These are phyloP conservation scores for Tetrahymena borealis DNA, from an alignment of 73 alveolate genomes.

Conservation along the genomic window DNA sequence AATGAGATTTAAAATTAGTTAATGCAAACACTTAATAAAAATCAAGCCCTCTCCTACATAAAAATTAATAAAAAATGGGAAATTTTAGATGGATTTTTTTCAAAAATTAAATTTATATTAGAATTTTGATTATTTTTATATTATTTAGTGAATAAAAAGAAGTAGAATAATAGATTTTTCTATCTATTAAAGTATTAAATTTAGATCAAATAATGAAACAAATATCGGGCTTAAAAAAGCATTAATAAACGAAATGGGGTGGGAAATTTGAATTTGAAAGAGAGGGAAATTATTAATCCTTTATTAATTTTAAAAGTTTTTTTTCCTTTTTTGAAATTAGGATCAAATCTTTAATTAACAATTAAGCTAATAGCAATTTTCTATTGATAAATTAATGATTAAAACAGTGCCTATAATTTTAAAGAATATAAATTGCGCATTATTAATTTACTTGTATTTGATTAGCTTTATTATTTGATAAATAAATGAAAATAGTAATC, in stretches of 20 bases:
- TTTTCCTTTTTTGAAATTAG: not conserved
- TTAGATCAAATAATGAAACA: no score
- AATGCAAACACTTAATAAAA: no score
- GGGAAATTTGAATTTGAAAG: not conserved
- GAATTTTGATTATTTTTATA: no score
- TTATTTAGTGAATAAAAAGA: no score
- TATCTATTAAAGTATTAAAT: no score
- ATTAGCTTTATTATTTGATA: not conserved
- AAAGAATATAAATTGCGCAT: not conserved
- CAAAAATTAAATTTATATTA: no score
- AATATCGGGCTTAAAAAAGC: no score
- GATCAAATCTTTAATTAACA: not conserved
- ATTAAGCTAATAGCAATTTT: not conserved
- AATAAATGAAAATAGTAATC: not conserved
- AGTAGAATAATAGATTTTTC: no score
- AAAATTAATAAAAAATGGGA: no score
- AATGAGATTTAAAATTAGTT: no score
- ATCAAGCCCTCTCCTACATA: no score
- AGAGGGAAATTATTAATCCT: not conserved
- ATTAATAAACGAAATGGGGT: not conserved
- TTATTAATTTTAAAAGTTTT: not conserved
- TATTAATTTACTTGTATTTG: not conserved
- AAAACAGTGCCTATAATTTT: not conserved
- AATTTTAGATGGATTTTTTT: no score
- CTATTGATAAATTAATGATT: not conserved